phyloP scores from a whole-genome alignment of 1,284 basidiomycete species.

The Ceratobasidium sp. region DNA sequence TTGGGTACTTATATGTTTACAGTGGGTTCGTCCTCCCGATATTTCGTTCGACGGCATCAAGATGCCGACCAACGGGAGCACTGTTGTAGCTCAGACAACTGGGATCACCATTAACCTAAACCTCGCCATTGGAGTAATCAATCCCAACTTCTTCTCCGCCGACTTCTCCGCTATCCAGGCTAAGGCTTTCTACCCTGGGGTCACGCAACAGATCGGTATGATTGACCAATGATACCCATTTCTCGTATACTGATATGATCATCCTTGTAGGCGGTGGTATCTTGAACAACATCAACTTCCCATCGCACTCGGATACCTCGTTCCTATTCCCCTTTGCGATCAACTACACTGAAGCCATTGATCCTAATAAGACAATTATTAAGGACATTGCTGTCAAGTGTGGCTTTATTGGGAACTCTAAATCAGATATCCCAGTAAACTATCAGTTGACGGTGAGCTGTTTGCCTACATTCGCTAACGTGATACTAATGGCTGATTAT shows the following conservation, averaged over 20 bases:
- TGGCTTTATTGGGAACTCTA: constrained; percentile 64
- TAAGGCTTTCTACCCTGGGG: constrained; percentile 57
- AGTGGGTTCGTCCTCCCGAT: constrained; percentile 51
- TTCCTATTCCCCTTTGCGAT: constrained; percentile 87
- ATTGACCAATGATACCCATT: background rate
- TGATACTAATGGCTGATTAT: constrained; percentile 35
- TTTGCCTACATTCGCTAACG: background rate
- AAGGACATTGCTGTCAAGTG: constrained; percentile 78
- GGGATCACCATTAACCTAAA: constrained; percentile 75
- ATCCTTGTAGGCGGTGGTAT: constrained; percentile 78
- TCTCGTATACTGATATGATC: constrained; percentile 39
- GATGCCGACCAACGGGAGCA: constrained; percentile 59
- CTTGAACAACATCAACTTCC: constrained; percentile 73
- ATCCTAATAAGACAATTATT: constrained; percentile 74
- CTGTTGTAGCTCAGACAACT: constrained; percentile 59
- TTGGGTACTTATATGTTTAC: background rate
- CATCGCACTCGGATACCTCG: constrained; percentile 74
- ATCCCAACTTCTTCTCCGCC: constrained; percentile 89
- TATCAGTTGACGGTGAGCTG: constrained; percentile 75
- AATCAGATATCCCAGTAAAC: constrained; percentile 71
- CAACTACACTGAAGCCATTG: constrained; percentile 72
- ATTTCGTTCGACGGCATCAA: constrained; percentile 68
- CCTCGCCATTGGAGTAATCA: constrained; percentile 78
- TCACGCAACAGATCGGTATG: constrained; percentile 36
- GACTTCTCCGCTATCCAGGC: constrained; percentile 78